Evolutionary conservation across 805 yeast genomes (phyloP), one percentile per base, ranked within the genome.

Genomic region (Huiozyma naganishii): DNA sequence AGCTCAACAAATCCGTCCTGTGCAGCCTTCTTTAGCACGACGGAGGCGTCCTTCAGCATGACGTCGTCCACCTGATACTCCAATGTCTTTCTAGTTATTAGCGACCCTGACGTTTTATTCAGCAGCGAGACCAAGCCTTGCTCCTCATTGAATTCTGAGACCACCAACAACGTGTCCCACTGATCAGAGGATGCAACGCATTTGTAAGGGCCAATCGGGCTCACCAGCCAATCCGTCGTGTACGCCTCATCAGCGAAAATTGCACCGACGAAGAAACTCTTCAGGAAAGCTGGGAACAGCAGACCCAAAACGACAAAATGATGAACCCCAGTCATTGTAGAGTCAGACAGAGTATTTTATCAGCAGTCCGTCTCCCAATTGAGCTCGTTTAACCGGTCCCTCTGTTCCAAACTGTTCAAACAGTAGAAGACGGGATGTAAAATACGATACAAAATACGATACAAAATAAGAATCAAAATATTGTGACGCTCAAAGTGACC

Each of bases 241-340:
- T 71, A 75, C 0, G 80, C 78, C 47, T 77, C 80, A 42, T 77
- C 81, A 27, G 68, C 60, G 49, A 61, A 68, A 5, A 70, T 60
- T 0, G 69, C 69, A 50, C 39, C 50, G 12, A 49, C 57, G 7
- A 41, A 29, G n/a, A 34, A 23, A 23, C 7, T 17, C 23, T 17
- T 2, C 23, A 17, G 4, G 23, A 17, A 17, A 17, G 23, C 23
- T 4, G 23, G 23, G 23, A 17, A 17, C 23, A 17, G 4, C 23
- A 17, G 23, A 17, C 23, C 23, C 23, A 17, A 17, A 17, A 17
- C 23, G 23, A 17, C 23, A 17, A 17, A 17, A 17, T 3, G 23
- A 17, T 17, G 23, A 17, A 17, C 23, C 23, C 23, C 23, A 17
- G 23, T 4, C 23, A 17, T 17, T 4, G 23, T 17, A 17, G 4